Evolutionary conservation across 805 yeast species (phyloP), one percentile per base, ranked within the genome.

Genomic region (Pichia ethanolica): DNA sequence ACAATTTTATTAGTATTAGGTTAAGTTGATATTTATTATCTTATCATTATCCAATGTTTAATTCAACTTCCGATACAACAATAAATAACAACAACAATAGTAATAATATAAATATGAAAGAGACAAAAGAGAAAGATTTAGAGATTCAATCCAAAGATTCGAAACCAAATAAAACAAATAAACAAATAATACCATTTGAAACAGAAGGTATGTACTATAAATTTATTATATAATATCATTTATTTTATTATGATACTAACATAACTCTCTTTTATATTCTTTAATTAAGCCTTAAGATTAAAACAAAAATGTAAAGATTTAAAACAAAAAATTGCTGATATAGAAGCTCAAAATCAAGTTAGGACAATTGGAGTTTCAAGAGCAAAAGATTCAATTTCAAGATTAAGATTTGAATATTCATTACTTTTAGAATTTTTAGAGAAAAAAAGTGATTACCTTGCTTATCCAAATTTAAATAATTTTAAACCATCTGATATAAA

Each of bases 401-500:
- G 97, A 54, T 71, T 88, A 42, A 78, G 96, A 50, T 74, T 89
- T 42, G 98, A 93, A 62, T 85, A 93, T 60, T 78, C 90, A 1
- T 70, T 91, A 11, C 69, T 93, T 33, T 68, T 90, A 41, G 97
- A 91, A 62, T 74, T 86, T 52, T 73, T 93, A 39, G 97, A 90
- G 57, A 72, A 72, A 8, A 71, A 80, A 48, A 73, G 79, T 12
- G 43, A 53, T 5, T 56, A 54, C 27, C 47, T 59, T 34, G 56
- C 57, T 28, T 57, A 63, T 36, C 63, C 67, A 3, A 53, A 58
- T 36, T 42, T 59, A 7, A 59, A 56, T 25, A 53, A 50, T 12
- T 42, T 64, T n/a, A 46, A 50, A 5, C 53, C 62, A 1, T 58
- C 54, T 5, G 64, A 62, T 46, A 44, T 64, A 7, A 61, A 64